Evolutionary conservation across 345 rosid genomes (phyloP), one percentile per base, ranked within the genome.

Genomic region (Boechera stricta): DNA sequence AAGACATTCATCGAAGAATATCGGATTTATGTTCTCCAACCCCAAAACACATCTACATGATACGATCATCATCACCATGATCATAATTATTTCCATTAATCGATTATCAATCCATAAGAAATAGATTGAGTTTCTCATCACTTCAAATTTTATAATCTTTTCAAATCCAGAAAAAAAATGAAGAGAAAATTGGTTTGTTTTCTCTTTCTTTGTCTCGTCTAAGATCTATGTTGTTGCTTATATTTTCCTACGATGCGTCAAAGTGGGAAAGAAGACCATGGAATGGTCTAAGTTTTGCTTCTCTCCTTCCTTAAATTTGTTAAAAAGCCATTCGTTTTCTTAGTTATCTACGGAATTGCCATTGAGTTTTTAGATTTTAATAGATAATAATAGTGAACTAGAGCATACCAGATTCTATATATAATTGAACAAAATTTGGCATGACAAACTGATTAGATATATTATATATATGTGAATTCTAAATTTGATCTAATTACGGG

Each of bases 1-100:
- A 88, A 86, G 92, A 41, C 93, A 97, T 69, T 92, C 97, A 15
- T 90, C 94, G 70, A 94, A 94, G 60, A 59, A 78, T 67, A 73
- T 73, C 0, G 74, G 78, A 61, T 67, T 78, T 24, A 72, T 78
- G 62, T 78, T 78, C 65, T 78, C 74, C 15, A 78, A 60, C 16
- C 74, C 82, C 35, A 66, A 13, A 67, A 78, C 74, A 53, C 36
- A 18, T 73, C 69, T 72, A 49, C 62, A 73, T 29, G 61, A 57
- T 29, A 55, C 33, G 29, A 63, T 38, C 38, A 63, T 36, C 59
- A 67, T 42, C 52, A 42, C 6, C 38, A 64, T 21, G 1, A 21
- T 26, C n/a, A 28, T 44, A 7, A 44, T 65, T 35, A 71, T 16
- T 21, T 64, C 16, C 52, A 6, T 21, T 47, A 62, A 11, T 45